A percentile compares a stretch with the other conserved stretches of the same genome.
Evolutionary conservation across 148 eudicot species (phyloP).

Genomic region (Simmondsia chinensis): DNA sequence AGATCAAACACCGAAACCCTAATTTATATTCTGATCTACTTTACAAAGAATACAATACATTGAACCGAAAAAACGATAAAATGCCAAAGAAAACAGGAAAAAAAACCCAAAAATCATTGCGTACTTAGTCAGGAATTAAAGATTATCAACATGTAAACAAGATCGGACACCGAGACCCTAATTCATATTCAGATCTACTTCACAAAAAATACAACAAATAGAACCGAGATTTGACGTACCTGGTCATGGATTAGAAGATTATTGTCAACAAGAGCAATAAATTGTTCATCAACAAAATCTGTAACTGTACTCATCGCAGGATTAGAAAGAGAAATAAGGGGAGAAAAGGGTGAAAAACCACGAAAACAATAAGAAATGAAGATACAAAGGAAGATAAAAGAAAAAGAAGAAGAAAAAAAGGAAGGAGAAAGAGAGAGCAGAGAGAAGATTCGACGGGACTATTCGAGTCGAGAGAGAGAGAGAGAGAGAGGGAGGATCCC

Average conservation of each 20-base stretch:
- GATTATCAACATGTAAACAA: too few species aligned
- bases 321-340: neutral
- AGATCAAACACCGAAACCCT: too few species aligned
- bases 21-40: too few species aligned
- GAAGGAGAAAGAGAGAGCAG: neutral
- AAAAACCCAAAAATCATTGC: too few species aligned
- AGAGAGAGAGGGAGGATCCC: neutral
- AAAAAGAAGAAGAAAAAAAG: neutral
- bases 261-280: conserved; percentile 1
- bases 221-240: conserved; percentile 1
- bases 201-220: too few species aligned
- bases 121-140: too few species aligned
- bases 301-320: conserved; percentile 18
- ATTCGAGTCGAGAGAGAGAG: neutral
- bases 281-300: conserved; percentile 7
- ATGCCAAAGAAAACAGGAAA: too few species aligned
- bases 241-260: conserved; percentile 8
- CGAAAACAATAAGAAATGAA: neutral
- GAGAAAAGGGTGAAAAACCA: neutral
- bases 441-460: neutral
- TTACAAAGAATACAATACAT: too few species aligned
- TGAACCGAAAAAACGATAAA: too few species aligned
- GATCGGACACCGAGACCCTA: too few species aligned
- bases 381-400: neutral
- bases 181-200: neutral